These are phyloP conservation scores for Colletotrichum melonis DNA, from an alignment of 2,329 filamentous ascomycete species.

Conservation along the genomic window DNA sequence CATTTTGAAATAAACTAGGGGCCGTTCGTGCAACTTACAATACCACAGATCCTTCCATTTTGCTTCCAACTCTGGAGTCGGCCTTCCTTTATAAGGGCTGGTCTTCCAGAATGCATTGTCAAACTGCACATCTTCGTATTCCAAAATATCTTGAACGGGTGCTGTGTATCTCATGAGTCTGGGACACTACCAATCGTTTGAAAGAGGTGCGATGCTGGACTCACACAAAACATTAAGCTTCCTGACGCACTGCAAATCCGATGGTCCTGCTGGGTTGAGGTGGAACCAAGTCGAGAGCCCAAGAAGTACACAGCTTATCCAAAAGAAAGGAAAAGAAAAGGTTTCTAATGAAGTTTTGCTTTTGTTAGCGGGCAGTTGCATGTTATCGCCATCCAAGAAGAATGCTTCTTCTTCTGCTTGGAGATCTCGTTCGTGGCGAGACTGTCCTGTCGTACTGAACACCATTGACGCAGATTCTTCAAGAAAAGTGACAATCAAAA, in stretches of 20 bases:
- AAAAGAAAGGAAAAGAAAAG: not conserved
- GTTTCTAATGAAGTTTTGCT: not conserved
- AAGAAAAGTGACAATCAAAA: not conserved
- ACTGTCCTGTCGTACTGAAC: not conserved
- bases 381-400: not conserved
- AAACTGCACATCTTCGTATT: conserved; percentile 24
- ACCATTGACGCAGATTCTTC: not conserved
- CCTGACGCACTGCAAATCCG: conserved; percentile 6
- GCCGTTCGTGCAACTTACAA: not conserved
- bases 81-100: conserved; percentile 25
- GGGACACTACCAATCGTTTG: rapidly evolving
- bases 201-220: not conserved
- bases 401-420: not conserved
- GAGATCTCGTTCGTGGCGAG: not conserved
- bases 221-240: conserved; percentile 6
- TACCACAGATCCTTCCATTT: conserved; percentile 25
- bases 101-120: conserved; percentile 25
- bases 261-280: not conserved
- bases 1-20: not conserved
- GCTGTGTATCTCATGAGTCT: not conserved
- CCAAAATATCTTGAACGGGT: not conserved
- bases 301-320: not conserved
- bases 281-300: conserved; percentile 6
- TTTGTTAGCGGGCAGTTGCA: not conserved
- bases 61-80: conserved; percentile 16